Base-by-base conservation (phyloP, 2,329 filamentous ascomycete species). In the Cytospora paraplurivora region DNA sequence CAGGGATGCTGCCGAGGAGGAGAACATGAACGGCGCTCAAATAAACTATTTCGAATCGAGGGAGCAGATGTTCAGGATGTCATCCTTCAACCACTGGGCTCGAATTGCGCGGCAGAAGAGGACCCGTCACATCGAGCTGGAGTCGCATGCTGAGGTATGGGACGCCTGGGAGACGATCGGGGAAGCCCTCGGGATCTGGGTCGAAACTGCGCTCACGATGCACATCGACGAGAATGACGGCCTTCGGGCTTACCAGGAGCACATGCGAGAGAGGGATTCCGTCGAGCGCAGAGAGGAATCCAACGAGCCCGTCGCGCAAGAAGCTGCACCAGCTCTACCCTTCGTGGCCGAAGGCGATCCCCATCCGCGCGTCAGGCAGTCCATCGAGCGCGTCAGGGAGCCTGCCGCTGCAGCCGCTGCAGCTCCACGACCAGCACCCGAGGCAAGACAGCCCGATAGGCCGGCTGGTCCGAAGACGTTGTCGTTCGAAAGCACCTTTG, bases 161-260 rank as follows among this genome's bases (percentile, higher is more conserved):
- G 66, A 67, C 21, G 57, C 56, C 4, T 62, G 56, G 60, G 62
- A 66, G 27, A 63, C 64, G 35, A 61, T 66, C n/a, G 59, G 56
- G 7, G 64, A 56, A n/a, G 64, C 63, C 32, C 62, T 67, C 4
- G 80, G 82, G 60, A 74, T 77, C 33, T 85, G 83, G 82, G 76
- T 75, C 58, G 72, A 71, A 15, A 74, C 51, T 47, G 61, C 66
- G 62, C 62, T 64, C 55, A 64, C 62, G 27, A 64, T 66, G 54
- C 64, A 64, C 56, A 50, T 66, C 27, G 62, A 61, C 41, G 64
- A 66, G 57, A 64, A 64, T 12, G 62, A 66, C 21, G 64, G 62
- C 52, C 58, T 66, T 11, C 64, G 49, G 11, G 62, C 62, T 12
- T 66, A 66, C 56, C 64, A 64, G 55, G 64, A 66, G 11, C 62